phyloP scores from a whole-genome alignment of 768 basidiomycete species.

The Auricularia sp. region DNA sequence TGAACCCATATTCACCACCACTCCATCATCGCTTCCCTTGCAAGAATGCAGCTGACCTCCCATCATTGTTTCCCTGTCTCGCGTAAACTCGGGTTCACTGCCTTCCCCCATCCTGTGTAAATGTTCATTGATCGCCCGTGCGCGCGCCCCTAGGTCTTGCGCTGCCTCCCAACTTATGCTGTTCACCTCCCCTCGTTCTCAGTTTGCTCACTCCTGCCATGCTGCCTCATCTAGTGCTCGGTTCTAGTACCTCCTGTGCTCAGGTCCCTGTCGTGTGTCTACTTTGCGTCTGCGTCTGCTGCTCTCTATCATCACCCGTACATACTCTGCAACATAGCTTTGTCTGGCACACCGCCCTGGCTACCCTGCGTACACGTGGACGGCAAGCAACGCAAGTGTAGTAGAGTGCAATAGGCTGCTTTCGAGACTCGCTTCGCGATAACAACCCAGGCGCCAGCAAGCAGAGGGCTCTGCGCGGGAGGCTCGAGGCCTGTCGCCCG shows the following conservation, averaged over 20 bases:
- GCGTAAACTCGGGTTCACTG: neutral
- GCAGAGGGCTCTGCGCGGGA: neutral
- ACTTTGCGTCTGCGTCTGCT: too few relatives aligned
- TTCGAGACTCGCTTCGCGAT: neutral
- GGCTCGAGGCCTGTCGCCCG: neutral
- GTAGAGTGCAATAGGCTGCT: too few relatives aligned
- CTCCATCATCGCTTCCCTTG: neutral
- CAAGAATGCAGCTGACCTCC: conserved; percentile 1
- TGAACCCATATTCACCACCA: neutral
- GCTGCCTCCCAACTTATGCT: neutral
- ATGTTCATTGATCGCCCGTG: neutral
- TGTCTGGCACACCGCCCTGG: too few relatives aligned
- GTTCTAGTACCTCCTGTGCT: neutral
- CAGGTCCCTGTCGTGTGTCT: too few relatives aligned
- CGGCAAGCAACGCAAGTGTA: too few relatives aligned
- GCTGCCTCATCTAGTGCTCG: neutral
- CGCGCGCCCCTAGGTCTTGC: neutral
- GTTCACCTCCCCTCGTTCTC: neutral
- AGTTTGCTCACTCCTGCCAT: neutral
- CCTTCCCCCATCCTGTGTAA: neutral
- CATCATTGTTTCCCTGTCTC: neutral
- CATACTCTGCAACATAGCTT: too few relatives aligned
- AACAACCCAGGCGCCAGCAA: neutral
- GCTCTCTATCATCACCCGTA: too few relatives aligned
- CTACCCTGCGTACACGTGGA: too few relatives aligned